Conservation (phyloP, 345 rosid genomes). For the Bruguiera gymnorhiza region DNA sequence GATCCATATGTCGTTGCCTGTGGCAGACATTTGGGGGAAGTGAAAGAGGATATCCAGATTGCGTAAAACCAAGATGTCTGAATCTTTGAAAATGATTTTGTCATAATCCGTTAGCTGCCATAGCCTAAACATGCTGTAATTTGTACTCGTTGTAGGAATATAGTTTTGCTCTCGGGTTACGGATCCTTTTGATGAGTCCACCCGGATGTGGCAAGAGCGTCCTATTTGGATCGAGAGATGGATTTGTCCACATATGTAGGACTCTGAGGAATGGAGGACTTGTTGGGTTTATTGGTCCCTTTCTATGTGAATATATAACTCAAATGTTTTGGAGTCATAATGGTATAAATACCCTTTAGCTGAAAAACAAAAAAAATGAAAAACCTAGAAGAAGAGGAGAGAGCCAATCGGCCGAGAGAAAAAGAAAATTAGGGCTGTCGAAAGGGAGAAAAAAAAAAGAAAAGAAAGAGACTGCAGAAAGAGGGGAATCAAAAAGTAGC, state of each 20-base stretch:
- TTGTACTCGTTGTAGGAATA: slow-evolving; percentile 72
- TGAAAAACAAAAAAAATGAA: too few species aligned
- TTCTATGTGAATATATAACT: too few species aligned
- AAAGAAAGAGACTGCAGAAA: too few species aligned
- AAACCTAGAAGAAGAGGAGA: too few species aligned
- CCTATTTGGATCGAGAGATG: slow-evolving; percentile 59
- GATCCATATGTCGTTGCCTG: slow-evolving; percentile 80
- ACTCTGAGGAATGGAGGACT: slow-evolving; percentile 80
- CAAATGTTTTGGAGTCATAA: too few species aligned
- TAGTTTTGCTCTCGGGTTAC: slow-evolving; percentile 74
- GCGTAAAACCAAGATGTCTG: slow-evolving; percentile 76
- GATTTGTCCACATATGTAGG: slow-evolving; percentile 86
- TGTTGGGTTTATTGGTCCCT: too few species aligned
- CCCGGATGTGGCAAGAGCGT: slow-evolving; percentile 63
- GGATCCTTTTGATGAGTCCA: slow-evolving; percentile 72
- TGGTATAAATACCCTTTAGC: too few species aligned
- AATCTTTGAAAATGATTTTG: slow-evolving; percentile 79
- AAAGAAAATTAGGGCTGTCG: too few species aligned
- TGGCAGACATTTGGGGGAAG: slow-evolving; percentile 86
- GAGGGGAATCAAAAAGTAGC: too few species aligned
- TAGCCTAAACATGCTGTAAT: slow-evolving; percentile 83
- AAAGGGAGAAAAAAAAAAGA: too few species aligned
- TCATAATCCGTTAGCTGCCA: slow-evolving; percentile 90
- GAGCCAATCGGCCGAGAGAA: too few species aligned
- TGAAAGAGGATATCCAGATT: slow-evolving; percentile 75